Conservation (phyloP, 495 filamentous ascomycete genomes). For the Penicillium waksmanii region DNA sequence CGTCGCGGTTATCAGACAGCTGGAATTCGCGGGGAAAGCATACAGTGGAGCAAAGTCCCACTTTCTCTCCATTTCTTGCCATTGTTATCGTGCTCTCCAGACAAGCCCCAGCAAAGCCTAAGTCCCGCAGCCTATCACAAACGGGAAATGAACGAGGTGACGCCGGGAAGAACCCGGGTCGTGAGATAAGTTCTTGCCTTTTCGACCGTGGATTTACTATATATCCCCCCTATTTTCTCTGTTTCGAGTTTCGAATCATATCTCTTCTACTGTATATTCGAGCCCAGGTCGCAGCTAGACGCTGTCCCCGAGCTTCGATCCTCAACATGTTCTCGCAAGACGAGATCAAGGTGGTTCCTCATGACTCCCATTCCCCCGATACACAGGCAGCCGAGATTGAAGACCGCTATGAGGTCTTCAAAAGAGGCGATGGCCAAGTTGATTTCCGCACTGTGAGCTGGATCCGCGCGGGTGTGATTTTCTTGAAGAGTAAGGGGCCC, state of each 20-base stretch:
- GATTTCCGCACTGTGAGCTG: constrained; percentile 63
- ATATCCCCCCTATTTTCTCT: constrained; percentile 10
- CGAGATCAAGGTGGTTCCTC: constrained; percentile 26
- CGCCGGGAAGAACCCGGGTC: constrained; percentile 10
- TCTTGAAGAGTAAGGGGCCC: constrained; percentile 48
- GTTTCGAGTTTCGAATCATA: background rate
- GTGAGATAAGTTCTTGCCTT: constrained; percentile 16
- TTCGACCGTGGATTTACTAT: constrained; percentile 5
- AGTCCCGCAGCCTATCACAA: background rate
- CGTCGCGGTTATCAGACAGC: constrained; percentile 19
- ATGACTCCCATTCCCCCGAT: constrained; percentile 10
- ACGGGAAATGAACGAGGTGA: constrained; percentile 8
- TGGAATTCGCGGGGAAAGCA: constrained; percentile 22
- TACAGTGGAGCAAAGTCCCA: constrained; percentile 12
- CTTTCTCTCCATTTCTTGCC: background rate
- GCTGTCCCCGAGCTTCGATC: background rate
- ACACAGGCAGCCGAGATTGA: constrained; percentile 23
- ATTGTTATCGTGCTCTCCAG: constrained; percentile 12
- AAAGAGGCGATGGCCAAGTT: constrained; percentile 50
- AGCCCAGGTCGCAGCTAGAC: background rate
- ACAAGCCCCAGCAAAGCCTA: constrained; percentile 7
- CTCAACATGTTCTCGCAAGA: constrained; percentile 19
- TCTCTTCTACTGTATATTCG: background rate
- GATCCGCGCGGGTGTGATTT: constrained; percentile 59
- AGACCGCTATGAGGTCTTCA: constrained; percentile 54